phyloP scores from a whole-genome alignment of 2,329 filamentous ascomycete species.

The Aspergillus spinulosporus region DNA sequence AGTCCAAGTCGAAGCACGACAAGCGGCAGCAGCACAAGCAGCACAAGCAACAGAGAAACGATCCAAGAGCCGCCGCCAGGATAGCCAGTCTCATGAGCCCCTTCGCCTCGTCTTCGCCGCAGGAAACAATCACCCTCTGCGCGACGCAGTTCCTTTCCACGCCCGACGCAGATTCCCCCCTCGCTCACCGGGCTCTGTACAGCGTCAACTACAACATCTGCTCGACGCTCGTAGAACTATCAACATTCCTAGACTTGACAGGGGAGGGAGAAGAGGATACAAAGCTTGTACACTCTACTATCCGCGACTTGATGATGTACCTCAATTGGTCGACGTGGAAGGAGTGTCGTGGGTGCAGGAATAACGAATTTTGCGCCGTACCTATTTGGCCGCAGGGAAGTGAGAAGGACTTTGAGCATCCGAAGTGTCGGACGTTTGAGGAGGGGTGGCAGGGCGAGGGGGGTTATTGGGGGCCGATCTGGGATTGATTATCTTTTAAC shows the following conservation, averaged over 20 bases:
- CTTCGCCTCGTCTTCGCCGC: conserved; percentile 34
- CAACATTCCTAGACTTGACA: background rate
- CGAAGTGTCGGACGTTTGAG: background rate
- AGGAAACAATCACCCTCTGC: conserved; percentile 34
- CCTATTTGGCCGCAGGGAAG: conserved; percentile 64
- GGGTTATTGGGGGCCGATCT: background rate
- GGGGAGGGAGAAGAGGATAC: conserved; percentile 23
- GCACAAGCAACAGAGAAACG: background rate
- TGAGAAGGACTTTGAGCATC: conserved; percentile 47
- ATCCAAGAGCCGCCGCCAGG: background rate
- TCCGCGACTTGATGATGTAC: conserved; percentile 49
- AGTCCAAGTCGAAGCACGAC: conserved; percentile 22
- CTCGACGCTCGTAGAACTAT: conserved; percentile 29
- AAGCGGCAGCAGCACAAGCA: conserved; percentile 20
- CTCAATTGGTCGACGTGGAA: conserved; percentile 64
- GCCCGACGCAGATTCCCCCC: conserved; percentile 2
- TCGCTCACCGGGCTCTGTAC: conserved; percentile 32
- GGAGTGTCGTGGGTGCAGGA: conserved; percentile 53
- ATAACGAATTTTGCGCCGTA: conserved; percentile 60
- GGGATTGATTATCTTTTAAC: no score
- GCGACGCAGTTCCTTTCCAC: conserved; percentile 35
- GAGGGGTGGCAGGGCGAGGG: background rate
- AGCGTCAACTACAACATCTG: conserved; percentile 35
- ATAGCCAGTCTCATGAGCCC: conserved; percentile 27
- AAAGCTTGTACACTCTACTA: conserved; percentile 26